Evolutionary conservation across 1,284 basidiomycete species (phyloP), one percentile per base, ranked within the genome.

Genomic region (Leccinum discolor): DNA sequence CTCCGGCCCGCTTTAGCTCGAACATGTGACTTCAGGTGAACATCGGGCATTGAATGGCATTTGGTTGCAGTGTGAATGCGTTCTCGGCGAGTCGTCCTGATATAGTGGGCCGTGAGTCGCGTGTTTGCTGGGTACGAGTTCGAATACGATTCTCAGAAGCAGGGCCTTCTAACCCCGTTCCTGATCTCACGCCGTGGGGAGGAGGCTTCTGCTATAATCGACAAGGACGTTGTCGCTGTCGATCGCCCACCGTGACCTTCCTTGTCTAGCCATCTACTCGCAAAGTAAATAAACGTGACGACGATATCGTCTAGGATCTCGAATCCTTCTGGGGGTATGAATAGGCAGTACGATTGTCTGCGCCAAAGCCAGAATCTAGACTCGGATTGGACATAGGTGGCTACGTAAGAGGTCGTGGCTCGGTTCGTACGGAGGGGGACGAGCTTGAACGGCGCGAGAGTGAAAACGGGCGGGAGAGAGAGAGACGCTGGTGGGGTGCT

Each of bases 261-360:
- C 40, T 61, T 71, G n/a, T 76, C 74, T 1, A 67, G 66, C 75
- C 75, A 76, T 61, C 68, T 76, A 23, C 67, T 62, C 59, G 74
- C 72, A 40, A 79, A 78, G 59, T 79, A 80, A 18, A 78, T 67
- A 44, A 80, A 78, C 0, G 79, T 78, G 64, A 80, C 72, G 21
- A 78, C 23, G 47, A 78, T 77, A 40, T 78, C 78, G 62, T 80
- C 78, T 12, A 78, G 67, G 44, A 79, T 77, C 29, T 64, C 67
- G 4, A 65, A 59, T 12, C 74, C 79, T 26, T 76, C 72, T 8
- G 72, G 75, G 11, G 75, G 66, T 23, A 80, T 52, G 26, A 71
- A 70, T 3, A 79, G 67, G 11, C 73, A 70, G 2, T 76, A 70
- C 4, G 66, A 66, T 16, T 65, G 60, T 65, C 68, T 76, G 2